phyloP scores from a whole-genome alignment of 441 rosid genomes.

The Pelargonium fulgidum region DNA sequence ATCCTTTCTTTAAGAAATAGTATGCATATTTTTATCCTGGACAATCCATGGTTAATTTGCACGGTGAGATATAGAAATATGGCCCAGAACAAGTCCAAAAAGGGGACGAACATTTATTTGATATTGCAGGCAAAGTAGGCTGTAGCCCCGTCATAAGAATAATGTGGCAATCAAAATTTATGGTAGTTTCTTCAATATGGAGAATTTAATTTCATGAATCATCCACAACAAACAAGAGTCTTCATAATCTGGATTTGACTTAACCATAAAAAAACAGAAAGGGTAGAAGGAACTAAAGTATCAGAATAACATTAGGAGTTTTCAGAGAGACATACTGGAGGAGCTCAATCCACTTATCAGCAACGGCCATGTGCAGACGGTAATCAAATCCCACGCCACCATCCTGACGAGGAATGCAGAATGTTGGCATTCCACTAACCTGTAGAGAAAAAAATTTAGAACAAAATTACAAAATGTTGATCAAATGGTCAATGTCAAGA shows the following conservation, averaged over 20 bases:
- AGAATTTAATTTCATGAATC: not conserved
- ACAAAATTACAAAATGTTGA: not conserved
- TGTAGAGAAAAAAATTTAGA: conserved; percentile 27
- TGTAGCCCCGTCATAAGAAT: not conserved
- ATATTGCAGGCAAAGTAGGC: not conserved
- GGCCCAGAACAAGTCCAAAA: not conserved
- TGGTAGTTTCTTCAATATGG: not conserved
- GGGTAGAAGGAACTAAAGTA: not conserved
- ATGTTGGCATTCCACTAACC: conserved; percentile 99
- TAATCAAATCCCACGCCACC: conserved; percentile 99
- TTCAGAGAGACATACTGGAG: conserved; percentile 53
- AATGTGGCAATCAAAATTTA: not conserved
- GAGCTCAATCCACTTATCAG: conserved; percentile 97
- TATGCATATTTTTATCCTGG: not conserved
- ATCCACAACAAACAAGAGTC: not conserved
- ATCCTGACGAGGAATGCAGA: conserved; percentile 76
- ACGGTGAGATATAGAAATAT: not conserved
- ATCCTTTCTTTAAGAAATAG: not conserved
- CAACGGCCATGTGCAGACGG: conserved; percentile 95
- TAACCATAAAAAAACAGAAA: not conserved
- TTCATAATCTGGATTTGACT: not conserved
- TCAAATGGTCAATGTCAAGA: not conserved
- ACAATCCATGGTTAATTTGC: not conserved
- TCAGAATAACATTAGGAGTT: conserved; percentile 4
- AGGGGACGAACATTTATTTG: not conserved